Conservation (phyloP, 352 stramenopile genomes). For the Phytophthora sansomeana region DNA sequence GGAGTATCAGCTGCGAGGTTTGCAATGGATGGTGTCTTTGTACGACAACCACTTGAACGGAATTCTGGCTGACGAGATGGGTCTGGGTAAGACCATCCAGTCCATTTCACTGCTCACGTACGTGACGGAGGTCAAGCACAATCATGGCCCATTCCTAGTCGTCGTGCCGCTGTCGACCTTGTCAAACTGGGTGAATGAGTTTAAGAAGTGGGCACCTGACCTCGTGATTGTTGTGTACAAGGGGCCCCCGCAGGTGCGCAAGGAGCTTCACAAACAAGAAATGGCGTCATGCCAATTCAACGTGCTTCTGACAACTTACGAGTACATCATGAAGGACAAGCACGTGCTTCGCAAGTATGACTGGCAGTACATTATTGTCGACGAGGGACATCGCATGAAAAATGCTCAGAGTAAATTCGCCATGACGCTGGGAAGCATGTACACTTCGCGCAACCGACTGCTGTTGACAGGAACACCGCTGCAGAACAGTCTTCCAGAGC, state of each 20-base stretch:
- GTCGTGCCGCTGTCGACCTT: conserved; percentile 96
- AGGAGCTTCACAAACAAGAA: conserved; percentile 82
- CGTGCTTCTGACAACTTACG: conserved; percentile 95
- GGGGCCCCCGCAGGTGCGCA: conserved; percentile 78
- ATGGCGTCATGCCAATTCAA: conserved; percentile 92
- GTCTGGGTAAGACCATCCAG: conserved; percentile 90
- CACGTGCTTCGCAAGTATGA: conserved; percentile 89
- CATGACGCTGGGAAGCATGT: conserved; percentile 85
- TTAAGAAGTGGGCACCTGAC: conserved; percentile 94
- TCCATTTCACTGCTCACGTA: conserved; percentile 89
- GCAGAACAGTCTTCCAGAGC: conserved; percentile 96
- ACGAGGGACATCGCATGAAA: conserved; percentile 95
- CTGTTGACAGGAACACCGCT: conserved; percentile 99
- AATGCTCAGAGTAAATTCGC: conserved; percentile 92
- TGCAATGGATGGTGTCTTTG: conserved; percentile 99
- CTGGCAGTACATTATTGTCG: conserved; percentile 95
- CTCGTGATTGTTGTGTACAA: conserved; percentile 98
- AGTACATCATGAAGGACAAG: conserved; percentile 95
- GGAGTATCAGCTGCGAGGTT: conserved; percentile 98
- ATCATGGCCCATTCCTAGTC: conserved; percentile 97
- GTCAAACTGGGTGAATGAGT: conserved; percentile 96
- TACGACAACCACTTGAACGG: conserved; percentile 99
- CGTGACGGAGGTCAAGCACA: conserved; percentile 85
- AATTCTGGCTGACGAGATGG: conserved; percentile 98
- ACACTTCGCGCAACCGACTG: conserved; percentile 90